Base-by-base conservation (phyloP, 306 rosid genomes). In the Quercus agrifolia region DNA sequence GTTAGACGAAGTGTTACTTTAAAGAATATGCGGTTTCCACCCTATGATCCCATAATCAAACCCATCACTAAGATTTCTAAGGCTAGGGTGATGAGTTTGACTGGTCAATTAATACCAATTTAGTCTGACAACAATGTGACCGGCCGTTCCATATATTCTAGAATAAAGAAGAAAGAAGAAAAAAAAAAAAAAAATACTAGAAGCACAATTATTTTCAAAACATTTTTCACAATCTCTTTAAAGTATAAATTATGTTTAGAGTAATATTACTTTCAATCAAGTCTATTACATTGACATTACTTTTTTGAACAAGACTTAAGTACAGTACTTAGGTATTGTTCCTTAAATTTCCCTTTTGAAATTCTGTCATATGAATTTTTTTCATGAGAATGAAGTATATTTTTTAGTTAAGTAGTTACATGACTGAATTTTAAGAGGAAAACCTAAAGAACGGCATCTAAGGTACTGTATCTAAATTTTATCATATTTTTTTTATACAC, bases 311-410 rank as follows among this genome's bases (percentile, higher is more conserved):
- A 31, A 4, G 0, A 0, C 0, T 31, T 31, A 31, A 6, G 0
- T 31, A 31, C 0, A 31, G 0, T 31, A 31, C 0, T 31, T 31
- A 31, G 35, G 0, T 31, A 0, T 0, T 31, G 0, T 31, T 0
- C 1, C 0, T 31, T 31, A 31, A 0, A 0, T 31, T 31, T 0
- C 0, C 0, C 0, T 31, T 31, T 31, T 31, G 1, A 31, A 4
- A 31, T 31, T 0, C 35, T 31, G 35, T 0, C 0, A 31, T 31
- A 0, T 31, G 1, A 0, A 31, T 31, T 31, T 31, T 31, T 31
- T 4, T 31, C 0, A 4, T 31, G 35, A 0, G 0, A 31, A 4
- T 0, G 0, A 31, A 4, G 5, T 31, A 1, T 31, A 31, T 31
- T 31, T 31, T 31, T 31, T 4, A 31, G 6, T 31, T 31, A 31